phyloP scores from a whole-genome alignment of 2,329 filamentous ascomycete genomes.

The Colletotrichum liaoningense region DNA sequence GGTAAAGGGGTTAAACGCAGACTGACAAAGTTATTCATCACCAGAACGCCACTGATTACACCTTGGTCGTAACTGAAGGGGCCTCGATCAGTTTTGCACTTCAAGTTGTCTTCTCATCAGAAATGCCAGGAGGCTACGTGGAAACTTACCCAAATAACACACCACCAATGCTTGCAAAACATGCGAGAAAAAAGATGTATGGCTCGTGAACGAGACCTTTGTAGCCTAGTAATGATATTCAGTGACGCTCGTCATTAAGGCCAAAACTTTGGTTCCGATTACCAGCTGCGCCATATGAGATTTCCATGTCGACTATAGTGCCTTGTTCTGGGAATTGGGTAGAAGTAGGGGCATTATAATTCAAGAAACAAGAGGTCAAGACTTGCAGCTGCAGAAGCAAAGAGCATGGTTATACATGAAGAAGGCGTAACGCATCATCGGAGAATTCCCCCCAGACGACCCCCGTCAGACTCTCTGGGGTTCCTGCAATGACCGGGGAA shows the following conservation, averaged over 20 bases:
- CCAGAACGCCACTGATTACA: conserved; percentile 58
- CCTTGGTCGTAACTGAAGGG: conserved; percentile 63
- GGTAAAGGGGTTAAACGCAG: conserved; percentile 36
- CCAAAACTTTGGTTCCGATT: neutral
- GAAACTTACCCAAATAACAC: conserved; percentile 1
- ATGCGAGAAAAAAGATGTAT: conserved; percentile 18
- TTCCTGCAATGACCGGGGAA: neutral
- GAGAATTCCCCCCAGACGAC: neutral
- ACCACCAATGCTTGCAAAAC: conserved; percentile 11
- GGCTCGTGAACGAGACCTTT: conserved; percentile 7
- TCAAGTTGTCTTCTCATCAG: too few species aligned
- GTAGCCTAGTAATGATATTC: neutral
- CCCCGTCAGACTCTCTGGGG: neutral
- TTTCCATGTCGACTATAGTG: neutral
- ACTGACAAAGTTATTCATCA: conserved; percentile 56
- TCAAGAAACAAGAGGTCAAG: neutral
- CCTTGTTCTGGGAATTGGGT: neutral
- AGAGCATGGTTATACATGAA: neutral
- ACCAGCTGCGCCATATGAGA: conserved; percentile 8
- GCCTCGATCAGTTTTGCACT: too few species aligned
- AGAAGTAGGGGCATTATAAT: neutral
- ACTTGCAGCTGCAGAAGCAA: neutral
- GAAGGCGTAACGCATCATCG: neutral
- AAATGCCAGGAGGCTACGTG: too few species aligned
- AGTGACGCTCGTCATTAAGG: neutral